Evolutionary conservation across 2,329 filamentous ascomycete genomes (phyloP), one percentile per base, ranked within the genome.

Genomic region (Pseudocercospora pini-densiflorae): DNA sequence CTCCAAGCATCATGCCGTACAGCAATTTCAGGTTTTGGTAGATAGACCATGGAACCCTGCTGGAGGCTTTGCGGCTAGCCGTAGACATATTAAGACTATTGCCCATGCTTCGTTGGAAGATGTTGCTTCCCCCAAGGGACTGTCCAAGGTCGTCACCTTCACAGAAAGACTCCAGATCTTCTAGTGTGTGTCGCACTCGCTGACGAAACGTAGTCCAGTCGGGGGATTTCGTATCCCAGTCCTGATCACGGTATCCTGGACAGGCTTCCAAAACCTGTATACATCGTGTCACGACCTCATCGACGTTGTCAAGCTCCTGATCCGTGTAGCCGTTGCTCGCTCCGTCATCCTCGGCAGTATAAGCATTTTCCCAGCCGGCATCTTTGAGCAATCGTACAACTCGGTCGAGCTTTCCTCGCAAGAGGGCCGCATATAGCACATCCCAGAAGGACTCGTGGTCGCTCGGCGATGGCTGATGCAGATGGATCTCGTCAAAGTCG

Each of bases 151-250:
- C 76, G 54, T 89, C 87, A 2, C 91, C 92, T 80, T 97, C 93
- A 2, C 93, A 92, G 74, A 95, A 93, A 12, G 88, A 86, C 55
- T 90, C 88, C 21, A 98, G 84, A 62, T 91, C 87, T 61, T 89
- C 86, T 62, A 92, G 51, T 88, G 55, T 63, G n/a, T 59, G 58
- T 43, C 57, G 85, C 16, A 93, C 88, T 62, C 91, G 88, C 69
- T 92, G 88, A 61, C 94, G 88, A 80, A 95, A 98, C 45, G 95
- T 80, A 16, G 86, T 88, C 94, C 94, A 98, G 66, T 94, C 91
- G 70, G 87, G 87, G 65, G 89, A 90, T 75, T 88, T 90, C 57
- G 95, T 87, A 72, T 97, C 90, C 94, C 94, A 98, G 76, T 94
- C 88, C 53, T 85, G 85, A 55, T 82, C 80, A 61, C 82, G 84